Conservation (phyloP, 495 filamentous ascomycete species). For the Aspergillus coremiiformis region DNA sequence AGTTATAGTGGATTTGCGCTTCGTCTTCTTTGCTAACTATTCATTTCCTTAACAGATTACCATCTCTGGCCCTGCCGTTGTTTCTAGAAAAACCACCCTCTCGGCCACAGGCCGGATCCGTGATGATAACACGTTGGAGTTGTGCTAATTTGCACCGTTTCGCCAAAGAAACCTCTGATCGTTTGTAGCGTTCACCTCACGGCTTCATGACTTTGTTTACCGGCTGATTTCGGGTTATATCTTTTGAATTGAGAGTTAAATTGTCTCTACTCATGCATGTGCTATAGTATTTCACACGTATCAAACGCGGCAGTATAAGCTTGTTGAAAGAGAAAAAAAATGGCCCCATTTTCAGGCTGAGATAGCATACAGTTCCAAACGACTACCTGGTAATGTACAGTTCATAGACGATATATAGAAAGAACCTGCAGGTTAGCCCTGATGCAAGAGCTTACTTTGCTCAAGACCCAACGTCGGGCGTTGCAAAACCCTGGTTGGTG, state of each 20-base stretch:
- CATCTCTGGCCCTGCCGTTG: constrained; percentile 36
- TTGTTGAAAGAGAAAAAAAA: constrained; percentile 3
- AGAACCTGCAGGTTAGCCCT: not conserved
- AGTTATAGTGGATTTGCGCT: not conserved
- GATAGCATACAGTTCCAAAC: constrained; percentile 16
- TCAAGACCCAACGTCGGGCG: constrained; percentile 13
- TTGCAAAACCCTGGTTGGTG: constrained; percentile 14
- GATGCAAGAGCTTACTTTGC: constrained; percentile 11
- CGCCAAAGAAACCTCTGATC: not conserved
- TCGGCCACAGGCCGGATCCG: constrained; percentile 29
- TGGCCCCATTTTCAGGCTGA: constrained; percentile 18
- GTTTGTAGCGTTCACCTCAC: not conserved
- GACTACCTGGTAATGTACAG: constrained; percentile 21
- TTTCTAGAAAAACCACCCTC: constrained; percentile 25
- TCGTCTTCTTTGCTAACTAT: not conserved
- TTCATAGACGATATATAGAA: constrained; percentile 7
- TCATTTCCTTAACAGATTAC: constrained; percentile 28
- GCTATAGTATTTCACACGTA: not conserved
- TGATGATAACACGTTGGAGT: constrained; percentile 35
- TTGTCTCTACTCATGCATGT: not conserved
- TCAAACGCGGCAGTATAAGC: not conserved
- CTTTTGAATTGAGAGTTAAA: not conserved
- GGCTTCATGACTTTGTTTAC: not conserved
- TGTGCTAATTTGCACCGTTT: constrained; percentile 7
- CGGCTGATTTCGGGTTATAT: not conserved